Conservation (phyloP, 441 rosid species). For the Erodium trifolium region DNA sequence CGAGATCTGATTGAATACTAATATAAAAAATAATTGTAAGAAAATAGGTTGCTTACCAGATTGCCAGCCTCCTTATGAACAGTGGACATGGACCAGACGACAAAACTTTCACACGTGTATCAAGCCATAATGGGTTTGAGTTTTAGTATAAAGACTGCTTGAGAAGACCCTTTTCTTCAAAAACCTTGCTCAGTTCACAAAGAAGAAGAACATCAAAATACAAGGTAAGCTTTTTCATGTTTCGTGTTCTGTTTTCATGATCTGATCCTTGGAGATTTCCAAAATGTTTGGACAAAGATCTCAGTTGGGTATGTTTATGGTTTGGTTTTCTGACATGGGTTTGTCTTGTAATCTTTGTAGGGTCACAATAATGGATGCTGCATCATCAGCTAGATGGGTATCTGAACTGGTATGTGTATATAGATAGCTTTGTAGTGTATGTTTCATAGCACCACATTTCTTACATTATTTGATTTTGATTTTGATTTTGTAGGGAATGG, state of each 20-base stretch:
- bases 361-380: neutral
- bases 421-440: too few relatives aligned
- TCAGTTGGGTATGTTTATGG: neutral
- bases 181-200: neutral
- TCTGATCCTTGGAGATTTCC: neutral
- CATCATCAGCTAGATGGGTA: slow-evolving; percentile 7
- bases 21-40: neutral
- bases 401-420: neutral
- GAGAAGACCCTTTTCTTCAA: neutral
- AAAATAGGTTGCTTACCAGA: neutral
- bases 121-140: neutral
- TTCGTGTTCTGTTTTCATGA: neutral
- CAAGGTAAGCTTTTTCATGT: neutral
- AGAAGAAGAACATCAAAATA: neutral
- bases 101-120: neutral
- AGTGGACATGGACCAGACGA: neutral
- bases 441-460: too few relatives aligned
- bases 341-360: neutral
- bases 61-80: slow-evolving; percentile 7
- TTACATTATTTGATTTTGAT: too few relatives aligned
- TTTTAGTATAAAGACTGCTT: neutral
- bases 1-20: slow-evolving; percentile 1
- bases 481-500: neutral
- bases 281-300: neutral
- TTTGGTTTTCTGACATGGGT: neutral